Evolutionary conservation across 148 eudicot species (phyloP).

Genomic region (Rhododendron simsii): DNA sequence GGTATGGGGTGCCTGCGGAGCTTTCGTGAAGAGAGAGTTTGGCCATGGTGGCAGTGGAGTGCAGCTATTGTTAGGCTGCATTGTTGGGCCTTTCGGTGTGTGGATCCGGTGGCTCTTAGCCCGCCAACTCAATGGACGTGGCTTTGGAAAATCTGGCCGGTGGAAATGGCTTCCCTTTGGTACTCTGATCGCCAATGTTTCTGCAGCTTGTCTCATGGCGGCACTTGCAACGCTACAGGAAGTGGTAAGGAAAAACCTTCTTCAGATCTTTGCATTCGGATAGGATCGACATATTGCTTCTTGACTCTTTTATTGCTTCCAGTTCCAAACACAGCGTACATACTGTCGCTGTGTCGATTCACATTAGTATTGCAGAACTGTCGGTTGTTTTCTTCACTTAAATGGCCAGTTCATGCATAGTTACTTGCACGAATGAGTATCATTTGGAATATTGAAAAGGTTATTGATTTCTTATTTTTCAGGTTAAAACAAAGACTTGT

Average conservation of each 20-base stretch:
- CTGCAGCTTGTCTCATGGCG: conserved; percentile 86
- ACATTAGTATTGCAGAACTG: background rate
- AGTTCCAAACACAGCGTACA: background rate
- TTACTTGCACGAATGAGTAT: background rate
- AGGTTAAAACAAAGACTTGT: conserved; percentile 49
- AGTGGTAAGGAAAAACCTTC: conserved; percentile 23
- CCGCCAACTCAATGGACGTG: conserved; percentile 63
- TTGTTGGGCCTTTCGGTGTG: conserved; percentile 80
- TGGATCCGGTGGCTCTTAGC: conserved; percentile 92
- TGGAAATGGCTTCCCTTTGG: conserved; percentile 87
- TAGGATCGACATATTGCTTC: background rate
- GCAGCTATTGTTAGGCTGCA: conserved; percentile 73
- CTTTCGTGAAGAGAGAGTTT: conserved; percentile 44
- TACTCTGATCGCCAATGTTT: conserved; percentile 75
- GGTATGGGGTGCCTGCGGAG: conserved; percentile 48
- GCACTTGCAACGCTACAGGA: conserved; percentile 64
- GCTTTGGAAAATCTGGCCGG: conserved; percentile 47
- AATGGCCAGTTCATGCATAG: background rate
- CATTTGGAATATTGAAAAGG: background rate
- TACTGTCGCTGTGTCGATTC: background rate
- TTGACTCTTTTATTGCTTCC: background rate
- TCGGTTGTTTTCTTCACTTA: too few species aligned
- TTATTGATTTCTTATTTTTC: background rate
- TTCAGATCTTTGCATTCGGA: background rate
- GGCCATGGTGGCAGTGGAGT: conserved; percentile 46